Evolutionary conservation across 345 rosid genomes (phyloP).

Genomic region (Anastatica hierochuntica): DNA sequence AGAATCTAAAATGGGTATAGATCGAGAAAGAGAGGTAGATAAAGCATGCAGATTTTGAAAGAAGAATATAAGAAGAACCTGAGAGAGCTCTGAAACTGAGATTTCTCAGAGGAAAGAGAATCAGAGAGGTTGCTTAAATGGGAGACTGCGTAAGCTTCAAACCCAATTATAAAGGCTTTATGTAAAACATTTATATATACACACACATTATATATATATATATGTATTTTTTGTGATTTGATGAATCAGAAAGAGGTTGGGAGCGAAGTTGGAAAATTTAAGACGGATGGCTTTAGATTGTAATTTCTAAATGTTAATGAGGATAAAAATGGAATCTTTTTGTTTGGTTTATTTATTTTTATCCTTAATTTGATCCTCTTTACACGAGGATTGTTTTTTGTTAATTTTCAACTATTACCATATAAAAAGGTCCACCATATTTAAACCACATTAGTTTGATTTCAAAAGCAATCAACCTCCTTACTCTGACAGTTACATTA

Average conservation of each 20-base stretch:
- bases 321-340: constrained; percentile 1
- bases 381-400: too few species aligned
- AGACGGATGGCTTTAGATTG: constrained; percentile 17
- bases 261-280: constrained; percentile 25
- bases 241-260: constrained; percentile 23
- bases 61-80: constrained; percentile 23
- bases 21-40: too few species aligned
- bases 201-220: neutral
- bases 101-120: constrained; percentile 26
- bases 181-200: neutral
- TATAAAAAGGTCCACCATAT: constrained; percentile 11
- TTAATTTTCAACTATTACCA: too few species aligned
- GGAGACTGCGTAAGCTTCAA: constrained; percentile 27
- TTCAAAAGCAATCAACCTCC: too few species aligned
- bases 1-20: too few species aligned
- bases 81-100: constrained; percentile 42
- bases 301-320: constrained; percentile 1
- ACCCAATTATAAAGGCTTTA: constrained; percentile 29
- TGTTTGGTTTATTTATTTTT: neutral
- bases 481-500: too few species aligned
- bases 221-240: too few species aligned
- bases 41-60: too few species aligned
- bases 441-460: neutral
- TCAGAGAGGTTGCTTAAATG: constrained; percentile 24
- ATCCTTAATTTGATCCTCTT: neutral